Conservation (phyloP, 2,329 filamentous ascomycete genomes). For the Colletotrichum sublineola region DNA sequence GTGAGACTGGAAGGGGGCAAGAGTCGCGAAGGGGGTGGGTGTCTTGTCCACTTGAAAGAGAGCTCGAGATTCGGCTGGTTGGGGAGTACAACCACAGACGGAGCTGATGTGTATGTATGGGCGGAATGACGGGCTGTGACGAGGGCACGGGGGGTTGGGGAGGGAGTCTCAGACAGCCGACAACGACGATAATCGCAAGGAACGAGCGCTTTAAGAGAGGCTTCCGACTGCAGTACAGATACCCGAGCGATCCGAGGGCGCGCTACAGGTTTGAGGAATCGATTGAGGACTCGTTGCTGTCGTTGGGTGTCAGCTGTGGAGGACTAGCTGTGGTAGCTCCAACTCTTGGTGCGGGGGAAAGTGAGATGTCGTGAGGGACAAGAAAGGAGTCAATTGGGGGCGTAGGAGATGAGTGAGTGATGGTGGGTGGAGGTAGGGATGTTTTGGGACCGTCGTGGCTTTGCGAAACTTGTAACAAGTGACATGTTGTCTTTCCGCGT, state of each 20-base stretch:
- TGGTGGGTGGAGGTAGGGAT: not conserved
- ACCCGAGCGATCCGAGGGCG: conserved; percentile 32
- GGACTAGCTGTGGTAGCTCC: not conserved
- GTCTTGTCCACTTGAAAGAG: too few species aligned
- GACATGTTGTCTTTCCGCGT: not conserved
- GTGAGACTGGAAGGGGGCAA: not conserved
- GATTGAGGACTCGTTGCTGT: not conserved
- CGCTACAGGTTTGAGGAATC: not conserved
- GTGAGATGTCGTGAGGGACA: conserved; percentile 12
- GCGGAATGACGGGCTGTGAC: not conserved
- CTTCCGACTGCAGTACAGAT: conserved; percentile 5
- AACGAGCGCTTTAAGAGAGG: conserved; percentile 11
- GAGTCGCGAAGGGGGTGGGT: too few species aligned
- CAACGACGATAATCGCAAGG: conserved; percentile 20
- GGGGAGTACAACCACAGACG: conserved; percentile 3
- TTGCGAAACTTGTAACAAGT: not conserved
- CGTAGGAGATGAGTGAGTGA: not conserved
- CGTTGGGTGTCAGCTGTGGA: conserved; percentile 6
- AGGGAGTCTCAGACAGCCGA: conserved; percentile 29
- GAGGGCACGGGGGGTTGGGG: not conserved
- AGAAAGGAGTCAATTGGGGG: not conserved
- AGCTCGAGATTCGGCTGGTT: conserved; percentile 2
- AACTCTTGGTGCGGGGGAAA: not conserved
- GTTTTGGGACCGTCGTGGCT: not conserved
- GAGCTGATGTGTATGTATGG: not conserved